Percentiles rank a stretch among this genome's conserved stretches.
phyloP scores from a whole-genome alignment of 139 green algal genomes.

The Parachlorella kessleri region DNA sequence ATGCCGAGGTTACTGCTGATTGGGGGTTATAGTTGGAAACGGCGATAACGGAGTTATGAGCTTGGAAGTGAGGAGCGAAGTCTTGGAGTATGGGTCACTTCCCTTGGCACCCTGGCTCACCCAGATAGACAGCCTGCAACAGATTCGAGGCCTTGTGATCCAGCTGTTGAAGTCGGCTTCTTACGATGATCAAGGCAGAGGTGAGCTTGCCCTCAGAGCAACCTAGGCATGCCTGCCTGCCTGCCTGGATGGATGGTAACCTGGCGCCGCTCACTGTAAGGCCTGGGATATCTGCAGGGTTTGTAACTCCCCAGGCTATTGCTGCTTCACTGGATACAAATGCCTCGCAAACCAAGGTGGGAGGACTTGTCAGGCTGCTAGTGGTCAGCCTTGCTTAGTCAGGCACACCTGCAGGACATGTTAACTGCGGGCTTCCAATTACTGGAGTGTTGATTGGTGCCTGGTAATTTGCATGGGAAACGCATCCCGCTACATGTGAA shows the following conservation, averaged over 20 bases:
- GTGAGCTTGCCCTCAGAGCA: constrained; percentile 12
- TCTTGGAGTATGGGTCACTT: constrained; percentile 48
- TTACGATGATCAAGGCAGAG: constrained; percentile 7
- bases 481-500: no score
- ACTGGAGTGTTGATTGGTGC: no score
- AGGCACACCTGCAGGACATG: no score
- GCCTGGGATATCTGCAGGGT: constrained; percentile 5
- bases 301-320: constrained; percentile 19
- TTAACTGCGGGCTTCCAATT: no score
- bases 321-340: constrained; percentile 16
- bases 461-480: no score
- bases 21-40: no score
- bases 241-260: neutral
- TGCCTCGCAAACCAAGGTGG: constrained; percentile 23
- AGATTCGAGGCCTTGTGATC: constrained; percentile 21
- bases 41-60: no score
- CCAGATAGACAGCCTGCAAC: constrained; percentile 31
- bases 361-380: no score
- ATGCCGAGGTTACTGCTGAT: no score
- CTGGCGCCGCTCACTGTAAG: neutral
- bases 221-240: neutral
- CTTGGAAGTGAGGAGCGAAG: constrained; percentile 19
- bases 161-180: constrained; percentile 23
- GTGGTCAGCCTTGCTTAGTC: no score
- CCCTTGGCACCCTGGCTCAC: constrained; percentile 45